Conservation (phyloP, 2,329 filamentous ascomycete species). For the Trichoderma brevicompactum region DNA sequence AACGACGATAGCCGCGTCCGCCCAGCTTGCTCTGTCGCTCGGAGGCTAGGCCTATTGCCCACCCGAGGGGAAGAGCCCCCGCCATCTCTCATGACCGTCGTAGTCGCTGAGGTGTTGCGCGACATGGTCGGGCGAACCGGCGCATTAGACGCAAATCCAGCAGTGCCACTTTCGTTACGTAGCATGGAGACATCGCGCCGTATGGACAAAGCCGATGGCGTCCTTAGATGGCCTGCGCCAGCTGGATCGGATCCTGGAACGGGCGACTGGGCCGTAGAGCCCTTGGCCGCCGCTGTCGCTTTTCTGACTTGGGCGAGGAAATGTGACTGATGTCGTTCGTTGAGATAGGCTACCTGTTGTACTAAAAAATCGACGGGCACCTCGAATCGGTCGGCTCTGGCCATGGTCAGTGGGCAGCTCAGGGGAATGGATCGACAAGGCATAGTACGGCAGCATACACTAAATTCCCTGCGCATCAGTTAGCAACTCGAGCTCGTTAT, state of each 20-base stretch:
- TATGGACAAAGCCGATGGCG: constrained; percentile 60
- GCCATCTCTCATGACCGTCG: constrained; percentile 46
- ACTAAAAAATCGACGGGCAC: constrained; percentile 88
- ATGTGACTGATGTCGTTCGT: constrained; percentile 86
- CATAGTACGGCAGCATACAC: constrained; percentile 58
- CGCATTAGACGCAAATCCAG: constrained; percentile 50
- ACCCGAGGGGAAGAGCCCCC: constrained; percentile 41
- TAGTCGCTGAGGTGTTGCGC: constrained; percentile 55
- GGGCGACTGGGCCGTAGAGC: constrained; percentile 62
- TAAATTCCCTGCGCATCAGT: constrained; percentile 67
- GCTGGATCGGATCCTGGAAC: constrained; percentile 54
- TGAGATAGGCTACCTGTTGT: constrained; percentile 91
- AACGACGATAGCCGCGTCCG: constrained; percentile 52
- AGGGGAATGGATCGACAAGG: constrained; percentile 8
- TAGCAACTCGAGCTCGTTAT: constrained; percentile 3
- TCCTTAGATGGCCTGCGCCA: constrained; percentile 46
- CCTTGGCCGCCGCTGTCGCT: constrained; percentile 60
- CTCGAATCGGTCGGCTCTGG: constrained; percentile 74
- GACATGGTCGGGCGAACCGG: constrained; percentile 52
- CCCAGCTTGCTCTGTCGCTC: constrained; percentile 37
- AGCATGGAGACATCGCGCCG: constrained; percentile 61
- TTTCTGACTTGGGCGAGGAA: constrained; percentile 89
- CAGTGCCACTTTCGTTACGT: constrained; percentile 51
- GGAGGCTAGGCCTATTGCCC: constrained; percentile 33
- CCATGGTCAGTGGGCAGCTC: constrained; percentile 2